Evolutionary conservation across 345 rosid genomes (phyloP), one percentile per base, ranked within the genome.

Genomic region (Microthlaspi erraticum): DNA sequence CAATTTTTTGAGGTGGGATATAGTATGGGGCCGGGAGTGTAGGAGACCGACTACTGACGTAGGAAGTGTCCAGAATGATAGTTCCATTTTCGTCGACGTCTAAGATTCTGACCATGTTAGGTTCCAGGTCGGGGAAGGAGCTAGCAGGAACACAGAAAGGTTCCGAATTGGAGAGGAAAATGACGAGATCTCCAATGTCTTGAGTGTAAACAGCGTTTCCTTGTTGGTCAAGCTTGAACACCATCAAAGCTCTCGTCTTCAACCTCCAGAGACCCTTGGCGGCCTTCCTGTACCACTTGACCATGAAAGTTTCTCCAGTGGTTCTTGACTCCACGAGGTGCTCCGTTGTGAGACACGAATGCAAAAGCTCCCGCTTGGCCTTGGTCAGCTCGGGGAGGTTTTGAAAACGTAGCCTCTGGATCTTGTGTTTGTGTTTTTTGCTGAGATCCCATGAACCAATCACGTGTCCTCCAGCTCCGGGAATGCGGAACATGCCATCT

Each of bases 201-300:
- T 19, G 46, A 36, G n/a, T 62, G 50, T 49, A 50, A 37, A n/a
- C 52, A 43, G 45, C 48, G 36, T 23, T 60, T 86, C 88, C 94
- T 90, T 80, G 69, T 77, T 38, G 70, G 63, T 81, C 78, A 45
- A 71, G 80, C 10, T 16, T 9, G 84, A 77, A 74, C 44, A 66
- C 85, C 78, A 64, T 84, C 74, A 68, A 32, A 32, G 39, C 39
- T n/a, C 8, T 3, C 2, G 60, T 54, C 14, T 54, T 32, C 60
- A 54, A 32, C 16, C 14, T 31, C 2, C 12, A 5, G 1, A 32
- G 1, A 54, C 20, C 12, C 11, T 3, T 3, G 12, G 6, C 3
- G 3, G 60, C 33, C 20, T 54, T 54, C 41, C 33, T 54, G 60
- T 54, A 54, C 58, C 18, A 53, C 58, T 53, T 53, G 8, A 53